Percentiles rank a stretch among this genome's conserved stretches.
These are phyloP conservation scores for Chrysanthemum makinoi DNA, from an alignment of 129 eudicot species.

Conservation along the genomic window DNA sequence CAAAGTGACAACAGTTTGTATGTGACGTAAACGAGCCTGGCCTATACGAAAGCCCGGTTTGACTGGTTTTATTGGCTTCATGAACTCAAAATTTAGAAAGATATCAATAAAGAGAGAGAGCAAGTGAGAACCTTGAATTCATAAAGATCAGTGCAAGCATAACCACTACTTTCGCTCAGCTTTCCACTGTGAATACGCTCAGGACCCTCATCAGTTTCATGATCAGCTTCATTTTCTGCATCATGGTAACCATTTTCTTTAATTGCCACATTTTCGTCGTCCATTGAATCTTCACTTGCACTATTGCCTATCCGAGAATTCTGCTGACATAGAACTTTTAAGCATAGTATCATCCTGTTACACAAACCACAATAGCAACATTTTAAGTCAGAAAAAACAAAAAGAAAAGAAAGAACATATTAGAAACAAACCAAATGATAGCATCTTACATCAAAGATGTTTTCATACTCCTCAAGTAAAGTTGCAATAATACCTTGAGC, in stretches of 20 bases:
- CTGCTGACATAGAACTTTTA: conserved; percentile 79
- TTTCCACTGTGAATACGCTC: conserved; percentile 80
- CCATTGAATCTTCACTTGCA: conserved; percentile 73
- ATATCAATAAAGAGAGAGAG: neutral
- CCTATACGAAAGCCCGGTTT: too few relatives aligned
- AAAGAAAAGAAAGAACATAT: neutral
- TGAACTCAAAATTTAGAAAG: too few relatives aligned
- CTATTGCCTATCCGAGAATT: conserved; percentile 72
- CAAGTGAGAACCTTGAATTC: conserved; percentile 59
- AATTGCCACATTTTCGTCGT: conserved; percentile 55
- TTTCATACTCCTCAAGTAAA: conserved; percentile 82
- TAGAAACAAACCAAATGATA: conserved; percentile 6
- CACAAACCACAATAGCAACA: conserved; percentile 9
- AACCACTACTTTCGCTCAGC: conserved; percentile 87
- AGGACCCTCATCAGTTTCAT: conserved; percentile 58
- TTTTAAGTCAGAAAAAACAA: neutral
- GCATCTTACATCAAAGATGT: conserved; percentile 70
- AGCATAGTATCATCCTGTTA: conserved; percentile 73
- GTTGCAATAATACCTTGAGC: conserved; percentile 83
- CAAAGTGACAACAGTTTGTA: too few relatives aligned
- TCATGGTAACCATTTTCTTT: conserved; percentile 77
- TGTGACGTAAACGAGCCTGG: too few relatives aligned
- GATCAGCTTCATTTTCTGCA: conserved; percentile 80
- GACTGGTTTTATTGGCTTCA: too few relatives aligned
- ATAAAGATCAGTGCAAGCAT: conserved; percentile 82